Evolutionary conservation across 2,329 filamentous ascomycete species (phyloP), one percentile per base, ranked within the genome.

Genomic region (Talaromyces marneffei): DNA sequence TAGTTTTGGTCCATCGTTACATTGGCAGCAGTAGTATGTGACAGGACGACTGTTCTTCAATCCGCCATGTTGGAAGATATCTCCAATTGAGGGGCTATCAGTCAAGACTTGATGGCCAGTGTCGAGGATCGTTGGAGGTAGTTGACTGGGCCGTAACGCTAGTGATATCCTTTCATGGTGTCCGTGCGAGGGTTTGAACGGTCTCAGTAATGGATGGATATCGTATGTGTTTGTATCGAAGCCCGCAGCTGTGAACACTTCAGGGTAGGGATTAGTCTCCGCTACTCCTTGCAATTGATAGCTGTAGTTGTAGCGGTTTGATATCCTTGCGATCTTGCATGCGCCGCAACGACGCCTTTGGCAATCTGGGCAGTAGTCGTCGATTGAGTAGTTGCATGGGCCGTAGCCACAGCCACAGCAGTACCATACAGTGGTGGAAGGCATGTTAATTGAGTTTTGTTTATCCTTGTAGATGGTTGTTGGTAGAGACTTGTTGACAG

Each of bases 1-100:
- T 40, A 75, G 64, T 57, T 77, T 77, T 0, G 75, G 75, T 0
- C 75, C 75, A 44, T 77, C 75, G 1, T 67, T 40, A 62, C 75
- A 78, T 4, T 62, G 1, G 69, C 75, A 78, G 67, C 75, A 78
- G 59, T 74, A 68, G 50, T 75, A 78, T 64, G 74, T 64, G 9
- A 66, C 69, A 1, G 63, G 46, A 55, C 37, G 8, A 62, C 63
- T 16, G 20, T 46, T 55, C 27, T 16, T 39, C 10, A 52, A 10
- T n/a, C 46, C 57, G 14, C 57, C 40, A 55, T 53, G 42, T 9
- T 60, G 52, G 57, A 59, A 54, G 40, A 40, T 52, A 8, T 55
- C 57, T 3, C 35, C 7, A 1, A 42, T 23, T 27, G 46, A 39
- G 27, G 54, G 33, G 48, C 14, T 3, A 1, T 27, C 46, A 16